A percentile compares a stretch with the other conserved stretches of the same genome.
phyloP scores from a whole-genome alignment of 1,284 basidiomycete species.

The Mycosarcoma maydis region DNA sequence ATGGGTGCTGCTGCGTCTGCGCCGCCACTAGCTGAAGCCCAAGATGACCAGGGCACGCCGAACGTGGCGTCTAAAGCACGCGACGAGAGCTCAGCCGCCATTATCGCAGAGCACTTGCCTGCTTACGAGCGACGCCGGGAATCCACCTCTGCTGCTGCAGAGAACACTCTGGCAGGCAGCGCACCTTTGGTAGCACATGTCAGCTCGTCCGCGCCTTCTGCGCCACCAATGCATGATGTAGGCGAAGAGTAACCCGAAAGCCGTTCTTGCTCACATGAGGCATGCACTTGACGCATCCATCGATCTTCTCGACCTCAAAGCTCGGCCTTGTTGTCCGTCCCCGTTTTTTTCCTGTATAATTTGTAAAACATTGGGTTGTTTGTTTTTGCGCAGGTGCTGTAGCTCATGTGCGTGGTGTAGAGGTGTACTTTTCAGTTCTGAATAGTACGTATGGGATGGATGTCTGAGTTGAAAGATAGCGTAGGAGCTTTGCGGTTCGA shows the following conservation, averaged over 20 bases:
- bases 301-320: too few relatives aligned
- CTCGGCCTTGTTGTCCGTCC: too few relatives aligned
- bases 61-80: too few relatives aligned
- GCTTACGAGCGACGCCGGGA: slow-evolving; percentile 12
- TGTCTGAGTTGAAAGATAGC: too few relatives aligned
- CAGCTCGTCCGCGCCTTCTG: slow-evolving; percentile 20
- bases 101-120: slow-evolving; percentile 4
- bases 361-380: slow-evolving; percentile 27
- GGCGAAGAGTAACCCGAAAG: background rate
- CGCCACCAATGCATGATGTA: slow-evolving; percentile 9
- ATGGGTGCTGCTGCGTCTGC: slow-evolving; percentile 2
- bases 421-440: too few relatives aligned
- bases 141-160: background rate
- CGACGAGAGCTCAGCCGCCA: background rate
- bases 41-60: too few relatives aligned
- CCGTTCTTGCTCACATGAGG: too few relatives aligned
- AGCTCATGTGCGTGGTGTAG: too few relatives aligned
- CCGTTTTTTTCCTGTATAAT: slow-evolving; percentile 13
- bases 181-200: too few relatives aligned
- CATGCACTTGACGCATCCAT: background rate
- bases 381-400: too few relatives aligned
- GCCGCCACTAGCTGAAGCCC: slow-evolving; percentile 10
- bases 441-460: too few relatives aligned
- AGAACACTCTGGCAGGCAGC: background rate
- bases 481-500: too few relatives aligned